Conservation (phyloP, 495 filamentous ascomycete genomes). For the Sporormia fimetaria region DNA sequence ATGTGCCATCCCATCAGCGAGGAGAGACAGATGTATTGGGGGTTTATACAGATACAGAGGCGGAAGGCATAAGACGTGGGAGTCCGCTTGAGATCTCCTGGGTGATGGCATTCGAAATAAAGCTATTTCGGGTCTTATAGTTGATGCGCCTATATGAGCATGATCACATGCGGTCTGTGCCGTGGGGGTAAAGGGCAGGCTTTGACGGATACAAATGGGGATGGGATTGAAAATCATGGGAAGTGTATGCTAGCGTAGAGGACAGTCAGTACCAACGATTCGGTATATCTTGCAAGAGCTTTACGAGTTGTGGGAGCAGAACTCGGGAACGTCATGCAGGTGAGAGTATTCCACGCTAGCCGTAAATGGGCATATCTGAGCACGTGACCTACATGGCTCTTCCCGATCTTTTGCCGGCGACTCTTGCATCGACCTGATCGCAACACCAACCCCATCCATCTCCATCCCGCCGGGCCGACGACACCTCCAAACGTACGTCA, state of each 20-base stretch:
- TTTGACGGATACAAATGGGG: background rate
- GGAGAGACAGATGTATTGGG: too few species aligned
- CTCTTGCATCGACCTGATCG: slow-evolving; percentile 1
- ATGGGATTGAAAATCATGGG: too few species aligned
- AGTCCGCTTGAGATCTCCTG: slow-evolving; percentile 1
- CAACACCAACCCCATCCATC: slow-evolving; percentile 9
- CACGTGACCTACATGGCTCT: slow-evolving; percentile 8
- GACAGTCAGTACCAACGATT: too few species aligned
- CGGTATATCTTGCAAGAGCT: too few species aligned
- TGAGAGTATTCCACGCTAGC: too few species aligned
- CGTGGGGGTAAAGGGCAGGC: slow-evolving; percentile 7
- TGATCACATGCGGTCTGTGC: slow-evolving; percentile 5
- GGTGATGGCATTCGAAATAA: slow-evolving; percentile 4
- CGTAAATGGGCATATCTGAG: too few species aligned
- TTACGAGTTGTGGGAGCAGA: too few species aligned
- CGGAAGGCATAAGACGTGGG: slow-evolving; percentile 10
- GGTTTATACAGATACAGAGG: too few species aligned
- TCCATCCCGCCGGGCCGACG: slow-evolving; percentile 16
- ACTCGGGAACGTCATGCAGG: too few species aligned
- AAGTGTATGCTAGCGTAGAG: too few species aligned
- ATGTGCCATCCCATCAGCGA: too few species aligned
- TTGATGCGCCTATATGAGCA: slow-evolving; percentile 21
- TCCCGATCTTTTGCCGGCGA: slow-evolving; percentile 11
- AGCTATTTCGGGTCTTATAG: slow-evolving; percentile 2
- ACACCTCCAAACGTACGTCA: slow-evolving; percentile 16